Percentiles rank a stretch among this genome's conserved stretches.
Conservation (phyloP, 805 yeast genomes). For the Diddensiella caesifluorescens region DNA sequence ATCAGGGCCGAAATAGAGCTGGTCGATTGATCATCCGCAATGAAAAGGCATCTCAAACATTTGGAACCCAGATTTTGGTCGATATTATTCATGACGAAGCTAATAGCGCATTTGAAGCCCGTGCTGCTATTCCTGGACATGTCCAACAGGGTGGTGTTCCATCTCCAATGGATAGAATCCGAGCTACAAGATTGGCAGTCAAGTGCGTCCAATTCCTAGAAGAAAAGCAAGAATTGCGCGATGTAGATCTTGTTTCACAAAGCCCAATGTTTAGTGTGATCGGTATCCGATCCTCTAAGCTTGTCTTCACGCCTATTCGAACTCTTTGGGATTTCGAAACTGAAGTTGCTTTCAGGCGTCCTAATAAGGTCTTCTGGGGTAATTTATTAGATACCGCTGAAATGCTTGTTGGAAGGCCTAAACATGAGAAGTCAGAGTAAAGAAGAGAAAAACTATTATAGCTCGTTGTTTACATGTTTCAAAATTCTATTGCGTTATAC, state of each 20-base stretch:
- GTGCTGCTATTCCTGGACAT: slow-evolving; percentile 96
- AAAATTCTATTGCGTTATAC: neutral
- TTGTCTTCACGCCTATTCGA: slow-evolving; percentile 68
- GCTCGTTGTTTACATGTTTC: neutral
- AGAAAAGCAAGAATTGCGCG: slow-evolving; percentile 33
- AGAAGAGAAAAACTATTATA: slow-evolving; percentile 1
- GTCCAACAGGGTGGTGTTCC: slow-evolving; percentile 98
- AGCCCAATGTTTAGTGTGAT: slow-evolving; percentile 52
- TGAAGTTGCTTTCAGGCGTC: slow-evolving; percentile 73
- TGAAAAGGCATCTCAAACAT: slow-evolving; percentile 75
- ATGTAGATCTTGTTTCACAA: slow-evolving; percentile 4
- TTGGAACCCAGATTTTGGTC: slow-evolving; percentile 76
- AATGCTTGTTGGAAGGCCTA: slow-evolving; percentile 53
- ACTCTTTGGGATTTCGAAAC: slow-evolving; percentile 84
- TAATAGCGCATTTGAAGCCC: slow-evolving; percentile 71
- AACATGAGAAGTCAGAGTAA: slow-evolving; percentile 9
- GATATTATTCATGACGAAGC: slow-evolving; percentile 79
- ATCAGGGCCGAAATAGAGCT: slow-evolving; percentile 71
- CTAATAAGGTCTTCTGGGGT: slow-evolving; percentile 83
- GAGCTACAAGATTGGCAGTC: slow-evolving; percentile 85
- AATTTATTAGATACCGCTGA: slow-evolving; percentile 72
- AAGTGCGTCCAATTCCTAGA: slow-evolving; percentile 87
- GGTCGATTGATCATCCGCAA: slow-evolving; percentile 84
- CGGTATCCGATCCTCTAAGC: slow-evolving; percentile 74
- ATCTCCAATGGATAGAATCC: slow-evolving; percentile 86